Evolutionary conservation across 2,329 filamentous ascomycete genomes (phyloP).

Genomic region (Emergomyces pasteurianus): DNA sequence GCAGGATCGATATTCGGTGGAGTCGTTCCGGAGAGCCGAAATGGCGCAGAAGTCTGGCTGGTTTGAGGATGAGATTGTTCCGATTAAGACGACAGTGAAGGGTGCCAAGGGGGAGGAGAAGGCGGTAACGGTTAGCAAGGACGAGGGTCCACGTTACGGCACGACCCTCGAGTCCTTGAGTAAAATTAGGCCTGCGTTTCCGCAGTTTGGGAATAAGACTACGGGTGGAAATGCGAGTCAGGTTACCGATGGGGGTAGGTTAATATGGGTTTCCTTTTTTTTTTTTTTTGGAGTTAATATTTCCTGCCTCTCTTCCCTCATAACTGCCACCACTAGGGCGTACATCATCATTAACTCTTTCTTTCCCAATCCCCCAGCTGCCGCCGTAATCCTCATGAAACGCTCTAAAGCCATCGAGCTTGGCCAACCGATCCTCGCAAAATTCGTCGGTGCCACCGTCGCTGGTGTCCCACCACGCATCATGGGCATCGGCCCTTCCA

Average conservation of each 20-base stretch:
- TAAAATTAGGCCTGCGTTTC: slow-evolving; percentile 86
- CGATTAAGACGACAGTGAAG: slow-evolving; percentile 71
- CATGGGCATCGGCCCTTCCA: slow-evolving; percentile 67
- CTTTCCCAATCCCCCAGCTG: slow-evolving; percentile 4
- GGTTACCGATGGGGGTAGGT: slow-evolving; percentile 73
- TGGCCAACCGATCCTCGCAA: slow-evolving; percentile 71
- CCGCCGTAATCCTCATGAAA: slow-evolving; percentile 64
- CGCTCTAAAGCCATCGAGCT: slow-evolving; percentile 84
- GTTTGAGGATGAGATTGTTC: slow-evolving; percentile 90
- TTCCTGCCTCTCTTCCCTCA: neutral
- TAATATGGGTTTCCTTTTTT: slow-evolving; percentile 6
- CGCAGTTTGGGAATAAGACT: slow-evolving; percentile 72
- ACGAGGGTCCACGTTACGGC: slow-evolving; percentile 83
- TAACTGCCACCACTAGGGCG: neutral
- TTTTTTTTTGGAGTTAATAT: neutral
- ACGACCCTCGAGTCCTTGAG: slow-evolving; percentile 71
- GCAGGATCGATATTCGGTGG: slow-evolving; percentile 77
- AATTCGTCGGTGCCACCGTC: slow-evolving; percentile 79
- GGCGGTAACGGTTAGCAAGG: slow-evolving; percentile 65
- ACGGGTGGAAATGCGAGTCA: slow-evolving; percentile 93
- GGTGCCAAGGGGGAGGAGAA: slow-evolving; percentile 62
- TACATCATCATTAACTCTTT: neutral
- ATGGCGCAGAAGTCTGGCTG: slow-evolving; percentile 77
- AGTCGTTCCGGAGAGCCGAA: slow-evolving; percentile 81
- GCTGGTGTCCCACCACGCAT: slow-evolving; percentile 83